Base-by-base conservation (phyloP, 306 rosid species). In the Gleditsia sinensis region DNA sequence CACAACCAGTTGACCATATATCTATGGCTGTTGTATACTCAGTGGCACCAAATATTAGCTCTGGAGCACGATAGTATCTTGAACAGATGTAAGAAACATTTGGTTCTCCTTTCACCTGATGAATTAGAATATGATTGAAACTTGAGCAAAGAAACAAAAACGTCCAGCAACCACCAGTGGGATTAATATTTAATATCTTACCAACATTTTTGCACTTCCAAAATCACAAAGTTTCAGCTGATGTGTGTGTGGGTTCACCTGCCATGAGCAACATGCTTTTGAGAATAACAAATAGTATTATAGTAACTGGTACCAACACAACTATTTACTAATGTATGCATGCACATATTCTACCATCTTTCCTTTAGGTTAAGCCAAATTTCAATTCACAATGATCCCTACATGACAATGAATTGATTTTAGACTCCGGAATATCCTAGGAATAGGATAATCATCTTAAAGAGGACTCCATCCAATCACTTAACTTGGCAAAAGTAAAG, bases 161-260 rank as follows among this genome's bases (percentile, higher is more conserved):
- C 48, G 71, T 65, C 55, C 56, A 16, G 63, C 81, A 66, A 59
- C 39, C 75, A 82, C 25, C 64, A 50, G 46, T 45, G 59, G 77
- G 77, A n/a, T 66, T 27, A 74, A 76, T 45, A 73, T 83, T 66
- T 27, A 74, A 76, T 45, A 73, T 83, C 90, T 90, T 82, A 91
- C 97, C 82, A 91, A 83, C 83, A 91, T 80, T 87, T 91, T 91
- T 55, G 97, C 97, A 42, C 94, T 91, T 80, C 97, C 94, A 82
- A 91, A 91, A 78, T 91, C 97, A 33, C 93, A 91, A 69, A 88
- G 88, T 76, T 91, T 91, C 55, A 91, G 91, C 71, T 70, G 67
- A 53, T 87, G 97, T 24, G 92, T 91, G 50, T 87, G 88, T 25
- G 92, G 92, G 74, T 91, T 93, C 67, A 91, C 96, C 96, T 91